A percentile compares a stretch with the other conserved stretches of the same genome.
phyloP scores from a whole-genome alignment of 2,329 filamentous ascomycete genomes.

The Paraphoma chrysanthemicola region DNA sequence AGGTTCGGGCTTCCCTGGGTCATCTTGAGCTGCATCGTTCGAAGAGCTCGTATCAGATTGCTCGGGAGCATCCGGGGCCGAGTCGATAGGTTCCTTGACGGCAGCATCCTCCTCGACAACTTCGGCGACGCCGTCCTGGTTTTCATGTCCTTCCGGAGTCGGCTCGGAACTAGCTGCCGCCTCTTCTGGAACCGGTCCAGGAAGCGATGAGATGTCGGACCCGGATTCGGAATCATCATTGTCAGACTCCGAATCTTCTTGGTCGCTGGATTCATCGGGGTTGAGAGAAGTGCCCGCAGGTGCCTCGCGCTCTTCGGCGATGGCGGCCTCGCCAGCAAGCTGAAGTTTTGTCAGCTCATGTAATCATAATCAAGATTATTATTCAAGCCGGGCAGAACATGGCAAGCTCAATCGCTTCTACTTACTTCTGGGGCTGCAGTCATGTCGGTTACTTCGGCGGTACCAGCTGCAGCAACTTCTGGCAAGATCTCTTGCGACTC shows the following conservation, averaged over 20 bases:
- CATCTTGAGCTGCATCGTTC: no score
- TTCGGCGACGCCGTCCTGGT: background rate
- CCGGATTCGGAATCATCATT: constrained; percentile 9
- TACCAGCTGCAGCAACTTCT: background rate
- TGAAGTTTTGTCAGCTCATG: no score
- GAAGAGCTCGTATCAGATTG: no score
- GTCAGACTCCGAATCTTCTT: background rate
- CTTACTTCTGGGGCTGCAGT: background rate
- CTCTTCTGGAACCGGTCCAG: background rate
- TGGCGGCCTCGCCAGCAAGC: background rate
- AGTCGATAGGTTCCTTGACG: background rate
- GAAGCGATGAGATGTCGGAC: constrained; percentile 10
- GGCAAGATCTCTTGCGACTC: background rate
- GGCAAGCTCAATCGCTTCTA: background rate
- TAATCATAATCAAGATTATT: no score
- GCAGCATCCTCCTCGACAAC: background rate
- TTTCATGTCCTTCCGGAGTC: background rate
- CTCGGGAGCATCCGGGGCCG: background rate
- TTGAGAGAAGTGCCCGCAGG: no score
- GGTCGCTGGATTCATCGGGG: background rate
- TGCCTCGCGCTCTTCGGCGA: background rate
- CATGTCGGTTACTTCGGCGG: background rate
- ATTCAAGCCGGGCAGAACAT: no score
- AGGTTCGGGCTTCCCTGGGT: no score
- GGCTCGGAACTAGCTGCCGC: background rate